Evolutionary conservation across 345 rosid genomes (phyloP), one percentile per base, ranked within the genome.

Genomic region (Eucalyptus albens): DNA sequence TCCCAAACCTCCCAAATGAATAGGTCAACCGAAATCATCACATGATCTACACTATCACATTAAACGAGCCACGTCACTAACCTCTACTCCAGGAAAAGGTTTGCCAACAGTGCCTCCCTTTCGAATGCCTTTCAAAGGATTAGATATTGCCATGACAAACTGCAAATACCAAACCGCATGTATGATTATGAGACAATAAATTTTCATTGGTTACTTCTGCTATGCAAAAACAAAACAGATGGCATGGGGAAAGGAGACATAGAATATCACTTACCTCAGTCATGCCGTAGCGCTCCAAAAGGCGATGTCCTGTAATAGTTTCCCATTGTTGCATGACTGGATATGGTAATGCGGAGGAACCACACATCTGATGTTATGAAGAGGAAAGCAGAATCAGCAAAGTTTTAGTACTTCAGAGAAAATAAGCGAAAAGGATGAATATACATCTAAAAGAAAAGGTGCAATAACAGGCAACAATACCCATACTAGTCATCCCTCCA

Each of bases 241-340:
- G 11, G 83, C 16, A 40, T 40, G 47, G 45, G 47, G 85, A 77
- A 40, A 77, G 83, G 45, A 31, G 26, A 86, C 90, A 55, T 44
- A 44, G 55, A 90, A 37, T 53, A 59, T 81, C 49, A 82, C 89
- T 92, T 88, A 94, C 99, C 94, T 98, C 99, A 56, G 99, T 97
- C 99, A 98, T 98, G 89, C 99, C 99, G 89, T 97, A 98, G 91
- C 99, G 94, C 92, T 98, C 99, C 94, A 98, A 91, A 88, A 98
- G 99, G 88, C 97, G 95, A 87, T 98, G 99, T 50, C 98, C 98
- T 33, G 99, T 98, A 92, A 98, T 97, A 86, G 92, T 90, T 93
- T 98, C 99, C 99, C 99, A 98, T 89, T 92, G 94, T 89, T 95
- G 96, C 99, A 98, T 96, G 91, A 98, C 95, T 16, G 99, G 98